Percentiles rank a stretch among this genome's conserved stretches.
Evolutionary conservation across 208 protist genomes (phyloP).

Genomic region (Trypanosoma conorhini): DNA sequence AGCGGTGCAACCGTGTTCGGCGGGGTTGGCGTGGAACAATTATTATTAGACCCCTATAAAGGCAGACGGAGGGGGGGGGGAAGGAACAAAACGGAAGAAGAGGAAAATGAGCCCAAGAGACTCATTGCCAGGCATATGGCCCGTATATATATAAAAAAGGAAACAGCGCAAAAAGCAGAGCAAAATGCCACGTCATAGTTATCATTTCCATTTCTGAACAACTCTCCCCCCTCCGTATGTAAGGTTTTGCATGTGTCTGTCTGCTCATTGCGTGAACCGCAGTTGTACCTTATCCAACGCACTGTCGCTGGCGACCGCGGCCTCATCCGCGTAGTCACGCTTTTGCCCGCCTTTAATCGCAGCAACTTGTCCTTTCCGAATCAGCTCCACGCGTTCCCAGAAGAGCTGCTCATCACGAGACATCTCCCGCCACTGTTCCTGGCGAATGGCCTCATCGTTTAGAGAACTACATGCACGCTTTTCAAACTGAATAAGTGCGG

Average conservation of each 20-base stretch:
- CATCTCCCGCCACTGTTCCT: conserved; percentile 78
- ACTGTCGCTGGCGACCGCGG: conserved; percentile 43
- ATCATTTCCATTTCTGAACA: background rate
- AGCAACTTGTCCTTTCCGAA: conserved; percentile 71
- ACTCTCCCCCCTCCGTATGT: background rate
- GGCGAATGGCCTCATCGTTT: conserved; percentile 38
- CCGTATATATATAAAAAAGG: background rate
- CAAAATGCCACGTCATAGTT: background rate
- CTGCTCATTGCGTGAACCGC: conserved; percentile 66
- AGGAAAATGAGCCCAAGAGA: background rate
- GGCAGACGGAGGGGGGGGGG: background rate
- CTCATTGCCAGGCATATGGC: background rate
- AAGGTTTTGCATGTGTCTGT: background rate
- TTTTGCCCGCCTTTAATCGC: conserved; percentile 61
- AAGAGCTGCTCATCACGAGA: conserved; percentile 75
- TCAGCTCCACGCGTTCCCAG: conserved; percentile 88
- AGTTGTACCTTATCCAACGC: conserved; percentile 83
- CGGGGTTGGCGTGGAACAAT: too few species aligned
- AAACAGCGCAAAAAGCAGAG: background rate
- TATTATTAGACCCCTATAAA: background rate
- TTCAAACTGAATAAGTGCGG: conserved; percentile 75
- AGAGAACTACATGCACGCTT: conserved; percentile 29
- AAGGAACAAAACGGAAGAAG: background rate
- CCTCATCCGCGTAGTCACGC: conserved; percentile 64
- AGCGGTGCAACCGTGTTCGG: background rate